Conservation (phyloP, 1,139 yeast genomes). For the Kodamaea derodonti region DNA sequence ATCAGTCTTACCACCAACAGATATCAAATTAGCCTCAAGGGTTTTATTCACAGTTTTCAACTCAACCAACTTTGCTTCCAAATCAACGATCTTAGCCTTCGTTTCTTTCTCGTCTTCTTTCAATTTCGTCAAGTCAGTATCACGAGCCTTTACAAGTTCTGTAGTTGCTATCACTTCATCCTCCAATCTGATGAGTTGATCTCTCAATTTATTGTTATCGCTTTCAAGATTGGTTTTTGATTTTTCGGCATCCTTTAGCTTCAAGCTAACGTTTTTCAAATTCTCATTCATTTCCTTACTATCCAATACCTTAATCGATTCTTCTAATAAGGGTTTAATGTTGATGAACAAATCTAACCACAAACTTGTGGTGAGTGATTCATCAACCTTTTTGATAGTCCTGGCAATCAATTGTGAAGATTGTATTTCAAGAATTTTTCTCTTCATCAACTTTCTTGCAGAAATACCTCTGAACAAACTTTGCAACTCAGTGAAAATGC, state of each 20-base stretch:
- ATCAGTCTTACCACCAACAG: constrained; percentile 4
- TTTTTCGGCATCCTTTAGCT: constrained; percentile 36
- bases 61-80: constrained; percentile 13
- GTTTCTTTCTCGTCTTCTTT: constrained; percentile 21
- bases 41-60: constrained; percentile 16
- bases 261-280: constrained; percentile 31
- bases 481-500: constrained; percentile 60
- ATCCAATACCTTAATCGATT: constrained; percentile 56
- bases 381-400: constrained; percentile 55
- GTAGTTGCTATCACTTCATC: constrained; percentile 29
- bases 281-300: constrained; percentile 54
- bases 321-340: constrained; percentile 74
- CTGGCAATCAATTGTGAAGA: constrained; percentile 69
- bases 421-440: constrained; percentile 55
- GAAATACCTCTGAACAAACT: constrained; percentile 63
- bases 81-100: constrained; percentile 8
- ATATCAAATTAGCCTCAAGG: constrained; percentile 15
- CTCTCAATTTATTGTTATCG: constrained; percentile 19
- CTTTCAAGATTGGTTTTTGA: constrained; percentile 15
- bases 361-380: constrained; percentile 51
- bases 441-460: constrained; percentile 50
- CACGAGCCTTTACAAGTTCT: constrained; percentile 25
- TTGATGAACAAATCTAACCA: constrained; percentile 78
- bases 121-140: constrained; percentile 20
- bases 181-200: constrained; percentile 52